Evolutionary conservation across 495 filamentous ascomycete genomes (phyloP), one percentile per base, ranked within the genome.

Genomic region (Aspergillus kassunensis): DNA sequence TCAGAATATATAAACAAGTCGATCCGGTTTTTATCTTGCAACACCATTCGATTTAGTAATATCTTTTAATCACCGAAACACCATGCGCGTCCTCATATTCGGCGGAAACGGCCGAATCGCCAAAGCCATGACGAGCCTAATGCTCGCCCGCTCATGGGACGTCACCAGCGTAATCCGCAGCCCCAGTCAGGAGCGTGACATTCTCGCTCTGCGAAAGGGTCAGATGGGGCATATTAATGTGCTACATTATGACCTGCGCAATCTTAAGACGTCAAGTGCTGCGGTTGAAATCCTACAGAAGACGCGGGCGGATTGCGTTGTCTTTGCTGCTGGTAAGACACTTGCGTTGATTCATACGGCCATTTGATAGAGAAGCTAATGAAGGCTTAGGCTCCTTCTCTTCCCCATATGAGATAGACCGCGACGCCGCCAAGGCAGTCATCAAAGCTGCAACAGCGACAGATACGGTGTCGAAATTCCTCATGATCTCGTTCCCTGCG

Each of bases 101-200:
- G 85, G 85, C 54, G 84, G 83, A 52, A 82, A 83, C 68, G 85
- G 85, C 57, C 84, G 83, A 55, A 61, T 88, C 34, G 74, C 82
- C 16, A 77, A 79, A 34, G 70, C 82, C 13, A 72, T 88, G 21
- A 88, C 84, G 5, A 75, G 74, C 4, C 64, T 83, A 35, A 75
- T 87, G 29, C 67, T 86, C 18, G 67, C 75, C 16, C 73, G 76
- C 36, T 77, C 76, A 35, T 86, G 84, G 77, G 72, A 71, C 43
- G 75, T 88, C 10, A 84, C 80, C 13, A 82, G 78, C 54, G 63
- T 88, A 42, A 84, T 89, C 66, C 81, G 85, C 33, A 71, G 73
- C 46, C 63, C 74, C 2, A 72, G 73, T 0, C 85, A 88, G 48
- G 70, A 75, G 33, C 42, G 60, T 7, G 66, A 74, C n/a, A 74